Conservation (phyloP, 129 eudicot genomes). For the Flaveria robusta region DNA sequence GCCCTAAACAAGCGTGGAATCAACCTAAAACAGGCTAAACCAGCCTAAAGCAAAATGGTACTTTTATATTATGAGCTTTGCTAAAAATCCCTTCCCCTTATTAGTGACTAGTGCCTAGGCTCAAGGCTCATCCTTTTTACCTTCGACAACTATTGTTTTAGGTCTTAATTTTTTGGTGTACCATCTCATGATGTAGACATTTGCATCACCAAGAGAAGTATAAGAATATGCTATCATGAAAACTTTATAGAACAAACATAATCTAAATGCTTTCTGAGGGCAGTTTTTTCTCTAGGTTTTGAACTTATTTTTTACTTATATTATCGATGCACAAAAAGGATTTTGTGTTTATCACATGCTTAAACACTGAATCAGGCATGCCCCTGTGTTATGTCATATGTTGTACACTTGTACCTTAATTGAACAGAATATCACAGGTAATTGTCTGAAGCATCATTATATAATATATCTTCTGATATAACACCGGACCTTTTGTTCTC, state of each 20-base stretch:
- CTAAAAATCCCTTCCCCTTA: too few relatives aligned
- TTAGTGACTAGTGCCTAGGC: too few relatives aligned
- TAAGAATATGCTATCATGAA: neutral
- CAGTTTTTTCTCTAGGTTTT: neutral
- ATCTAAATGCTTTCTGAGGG: neutral
- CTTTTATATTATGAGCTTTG: too few relatives aligned
- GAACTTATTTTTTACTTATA: neutral
- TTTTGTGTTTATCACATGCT: neutral
- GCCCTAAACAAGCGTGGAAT: too few relatives aligned
- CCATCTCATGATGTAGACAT: neutral
- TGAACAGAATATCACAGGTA: neutral
- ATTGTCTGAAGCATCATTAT: neutral
- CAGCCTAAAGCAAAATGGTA: too few relatives aligned
- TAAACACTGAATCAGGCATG: neutral
- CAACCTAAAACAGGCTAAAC: too few relatives aligned
- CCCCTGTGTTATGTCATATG: neutral
- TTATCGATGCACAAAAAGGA: neutral
- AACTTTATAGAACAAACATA: neutral
- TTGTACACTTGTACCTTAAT: neutral
- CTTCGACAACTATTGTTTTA: too few relatives aligned
- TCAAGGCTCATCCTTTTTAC: too few relatives aligned
- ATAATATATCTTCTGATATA: neutral
- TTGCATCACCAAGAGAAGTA: neutral
- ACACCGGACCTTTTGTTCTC: too few relatives aligned
- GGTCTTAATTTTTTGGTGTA: neutral